Percentiles rank a stretch among this genome's conserved stretches.
Evolutionary conservation across 305 asterid genomes (phyloP).

Genomic region (Stenogyne calaminthoides): DNA sequence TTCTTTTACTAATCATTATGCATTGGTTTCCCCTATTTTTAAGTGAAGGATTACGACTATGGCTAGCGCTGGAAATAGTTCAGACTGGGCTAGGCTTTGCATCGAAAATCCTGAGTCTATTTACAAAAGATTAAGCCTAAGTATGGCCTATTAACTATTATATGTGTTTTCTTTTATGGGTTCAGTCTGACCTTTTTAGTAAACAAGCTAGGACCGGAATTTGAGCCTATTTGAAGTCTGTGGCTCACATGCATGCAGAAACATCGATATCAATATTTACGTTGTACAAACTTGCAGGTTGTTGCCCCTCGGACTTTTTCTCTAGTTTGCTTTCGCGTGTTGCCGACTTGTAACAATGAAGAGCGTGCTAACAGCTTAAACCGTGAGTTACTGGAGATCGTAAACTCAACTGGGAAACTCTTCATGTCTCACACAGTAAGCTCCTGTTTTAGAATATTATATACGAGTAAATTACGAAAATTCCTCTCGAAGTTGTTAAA

Average conservation of each 20-base stretch:
- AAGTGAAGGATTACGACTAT: not conserved
- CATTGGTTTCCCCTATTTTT: too few relatives aligned
- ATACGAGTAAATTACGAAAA: not conserved
- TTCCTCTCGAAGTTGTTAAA: not conserved
- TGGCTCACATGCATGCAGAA: not conserved
- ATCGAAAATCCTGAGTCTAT: not conserved
- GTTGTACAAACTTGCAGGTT: conserved; percentile 49
- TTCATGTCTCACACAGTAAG: conserved; percentile 91
- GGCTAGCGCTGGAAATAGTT: not conserved
- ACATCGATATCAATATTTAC: not conserved
- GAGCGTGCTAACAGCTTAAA: conserved; percentile 59
- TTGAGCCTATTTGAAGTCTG: too few relatives aligned
- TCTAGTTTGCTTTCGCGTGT: conserved; percentile 77
- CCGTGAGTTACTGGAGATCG: conserved; percentile 69
- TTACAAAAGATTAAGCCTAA: too few relatives aligned
- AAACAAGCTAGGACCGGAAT: not conserved
- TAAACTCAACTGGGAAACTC: conserved; percentile 75
- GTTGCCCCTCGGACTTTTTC: conserved; percentile 74
- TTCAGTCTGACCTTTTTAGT: not conserved
- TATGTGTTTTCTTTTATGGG: not conserved
- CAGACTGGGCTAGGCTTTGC: too few relatives aligned
- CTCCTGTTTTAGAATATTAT: not conserved
- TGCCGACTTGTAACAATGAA: conserved; percentile 45
- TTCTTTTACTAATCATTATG: too few relatives aligned
- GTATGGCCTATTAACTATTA: too few relatives aligned